Conservation (phyloP, 2,329 filamentous ascomycete genomes). For the Phaeosphaeriaceae sp. region DNA sequence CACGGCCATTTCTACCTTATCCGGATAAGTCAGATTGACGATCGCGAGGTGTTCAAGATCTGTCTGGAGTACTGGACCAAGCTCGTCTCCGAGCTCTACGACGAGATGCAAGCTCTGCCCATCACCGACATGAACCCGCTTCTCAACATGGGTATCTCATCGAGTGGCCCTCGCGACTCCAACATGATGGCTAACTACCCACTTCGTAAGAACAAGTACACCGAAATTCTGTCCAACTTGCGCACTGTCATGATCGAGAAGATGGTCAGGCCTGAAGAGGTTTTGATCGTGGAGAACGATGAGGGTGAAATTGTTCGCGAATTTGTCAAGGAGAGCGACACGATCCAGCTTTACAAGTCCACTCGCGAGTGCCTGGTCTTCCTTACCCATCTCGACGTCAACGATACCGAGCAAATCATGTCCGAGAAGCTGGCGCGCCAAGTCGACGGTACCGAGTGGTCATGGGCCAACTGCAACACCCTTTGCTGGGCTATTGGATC, state of each 20-base stretch:
- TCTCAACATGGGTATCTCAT: constrained; percentile 77
- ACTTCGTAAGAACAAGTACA: constrained; percentile 97
- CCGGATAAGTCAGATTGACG: constrained; percentile 97
- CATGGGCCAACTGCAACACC: constrained; percentile 99
- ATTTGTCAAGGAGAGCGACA: constrained; percentile 99
- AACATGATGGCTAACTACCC: constrained; percentile 87
- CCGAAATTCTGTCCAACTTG: constrained; percentile 90
- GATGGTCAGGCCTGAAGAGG: constrained; percentile 98
- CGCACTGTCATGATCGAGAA: constrained; percentile 99
- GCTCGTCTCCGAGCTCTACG: constrained; percentile 95
- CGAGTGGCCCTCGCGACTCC: constrained; percentile 85
- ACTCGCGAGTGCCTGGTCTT: constrained; percentile 97
- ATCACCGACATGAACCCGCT: constrained; percentile 93
- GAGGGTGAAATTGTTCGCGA: constrained; percentile 98
- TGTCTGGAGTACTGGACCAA: constrained; percentile 99
- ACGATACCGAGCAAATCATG: constrained; percentile 99
- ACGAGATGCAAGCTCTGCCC: constrained; percentile 97
- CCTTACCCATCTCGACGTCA: constrained; percentile 94
- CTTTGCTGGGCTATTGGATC: constrained; percentile 99
- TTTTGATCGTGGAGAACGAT: constrained; percentile 98
- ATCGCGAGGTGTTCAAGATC: constrained; percentile 99
- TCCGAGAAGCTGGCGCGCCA: constrained; percentile 96
- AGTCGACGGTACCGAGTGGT: constrained; percentile 96
- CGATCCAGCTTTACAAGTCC: constrained; percentile 98
- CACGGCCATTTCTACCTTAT: constrained; percentile 99